Base-by-base conservation (phyloP, 2,329 filamentous ascomycete species). In the Fusarium sp. region DNA sequence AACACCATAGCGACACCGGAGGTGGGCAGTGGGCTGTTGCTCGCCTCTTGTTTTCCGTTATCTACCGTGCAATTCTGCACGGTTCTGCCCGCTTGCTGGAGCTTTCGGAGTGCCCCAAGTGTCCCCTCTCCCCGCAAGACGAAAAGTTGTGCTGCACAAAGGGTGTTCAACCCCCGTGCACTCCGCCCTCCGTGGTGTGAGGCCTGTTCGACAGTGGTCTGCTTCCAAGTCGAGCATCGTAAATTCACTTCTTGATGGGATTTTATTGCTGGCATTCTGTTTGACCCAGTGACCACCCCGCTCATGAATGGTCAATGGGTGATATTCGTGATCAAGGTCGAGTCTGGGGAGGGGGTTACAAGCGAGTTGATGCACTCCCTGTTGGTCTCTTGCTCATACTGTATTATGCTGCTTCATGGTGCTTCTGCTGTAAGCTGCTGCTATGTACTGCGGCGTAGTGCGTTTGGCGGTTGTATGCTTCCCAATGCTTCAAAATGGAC, bases 1-100 rank as follows among this genome's bases (percentile, higher is more conserved):
- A 50, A n/a, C 73, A 76, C 74, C 70, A 71, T 69, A 78, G 76
- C 76, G 76, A 77, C 75, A 75, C 76, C 76, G 76, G 75, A 76
- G 75, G 75, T 78, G 76, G 76, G 75, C 77, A 75, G 72, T 78
- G 76, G 76, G 75, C 76, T 77, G 74, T 77, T 72, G 60, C 67
- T 76, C 72, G 73, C 76, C 75, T 77, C 73, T 74, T 74, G 61
- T 59, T 71, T 77, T 68, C 47, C 64, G 67, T 74, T 58, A 61
- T 61, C 66, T 69, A 63, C 72, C 73, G 73, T 77, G 69, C 67
- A 74, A 62, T 72, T 77, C 75, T 78, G 76, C 73, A 78, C 76
- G 75, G 75, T 71, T 77, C 75, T 78, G 73, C 60, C 76, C 76
- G 69, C 49, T 73, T 69, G 72, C 68, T 74, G 50, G 67, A 62